A percentile compares a stretch with the other conserved stretches of the same genome.
phyloP scores from a whole-genome alignment of 139 green algal species.

The Protoeuglena noctilucae region DNA sequence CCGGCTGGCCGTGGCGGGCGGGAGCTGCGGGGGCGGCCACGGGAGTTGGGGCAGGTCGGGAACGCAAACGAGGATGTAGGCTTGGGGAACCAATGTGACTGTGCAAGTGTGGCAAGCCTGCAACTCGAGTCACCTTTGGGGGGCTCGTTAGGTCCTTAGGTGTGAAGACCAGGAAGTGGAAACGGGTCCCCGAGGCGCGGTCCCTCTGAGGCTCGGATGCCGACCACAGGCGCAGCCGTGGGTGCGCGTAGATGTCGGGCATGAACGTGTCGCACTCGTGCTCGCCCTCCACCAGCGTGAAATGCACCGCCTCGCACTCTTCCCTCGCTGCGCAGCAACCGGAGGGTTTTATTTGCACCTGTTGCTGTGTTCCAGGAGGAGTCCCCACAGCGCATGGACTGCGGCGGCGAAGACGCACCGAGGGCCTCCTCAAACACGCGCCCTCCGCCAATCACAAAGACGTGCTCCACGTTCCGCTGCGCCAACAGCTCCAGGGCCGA shows the following conservation, averaged over 20 bases:
- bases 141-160: too few species aligned
- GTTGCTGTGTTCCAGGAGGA: too few species aligned
- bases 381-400: too few species aligned
- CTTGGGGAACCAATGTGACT: too few species aligned
- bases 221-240: slow-evolving; percentile 55
- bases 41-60: neutral
- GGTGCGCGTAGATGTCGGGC: slow-evolving; percentile 33
- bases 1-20: slow-evolving; percentile 23
- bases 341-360: too few species aligned
- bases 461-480: slow-evolving; percentile 44
- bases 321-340: too few species aligned
- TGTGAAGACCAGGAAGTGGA: slow-evolving; percentile 67
- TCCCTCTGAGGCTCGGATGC: slow-evolving; percentile 16
- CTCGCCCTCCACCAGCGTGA: slow-evolving; percentile 53
- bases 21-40: slow-evolving; percentile 11
- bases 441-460: slow-evolving; percentile 94
- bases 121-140: too few species aligned
- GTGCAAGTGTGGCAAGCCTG: too few species aligned
- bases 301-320: slow-evolving; percentile 77
- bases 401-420: neutral
- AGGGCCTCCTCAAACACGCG: slow-evolving; percentile 36
- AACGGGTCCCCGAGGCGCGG: slow-evolving; percentile 21
- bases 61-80: too few species aligned
- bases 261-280: slow-evolving; percentile 84
- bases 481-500: slow-evolving; percentile 48